Evolutionary conservation across 2,329 filamentous ascomycete genomes (phyloP).

Genomic region (Penicillium sp.): DNA sequence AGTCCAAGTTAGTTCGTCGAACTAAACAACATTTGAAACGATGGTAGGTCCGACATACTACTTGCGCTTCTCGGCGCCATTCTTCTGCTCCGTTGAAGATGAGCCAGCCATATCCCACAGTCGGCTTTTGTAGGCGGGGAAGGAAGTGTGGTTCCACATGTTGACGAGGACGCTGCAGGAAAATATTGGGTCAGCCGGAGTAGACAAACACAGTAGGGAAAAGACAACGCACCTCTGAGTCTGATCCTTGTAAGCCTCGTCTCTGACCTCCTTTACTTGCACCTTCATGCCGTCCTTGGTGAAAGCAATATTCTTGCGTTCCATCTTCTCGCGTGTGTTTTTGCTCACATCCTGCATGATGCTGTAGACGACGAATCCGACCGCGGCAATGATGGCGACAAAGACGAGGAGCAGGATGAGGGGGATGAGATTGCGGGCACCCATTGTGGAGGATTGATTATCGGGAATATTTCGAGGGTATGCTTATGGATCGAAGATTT

Average conservation of each 20-base stretch:
- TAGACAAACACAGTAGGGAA: not conserved
- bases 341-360: conserved; percentile 60
- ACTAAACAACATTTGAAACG: not conserved
- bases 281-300: conserved; percentile 62
- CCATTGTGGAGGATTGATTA: conserved; percentile 16
- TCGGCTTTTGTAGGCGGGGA: conserved; percentile 48
- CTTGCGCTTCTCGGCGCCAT: conserved; percentile 29
- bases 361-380: conserved; percentile 59
- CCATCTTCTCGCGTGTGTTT: conserved; percentile 59
- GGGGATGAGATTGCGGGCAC: conserved; percentile 49
- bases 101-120: conserved; percentile 40
- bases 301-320: conserved; percentile 62
- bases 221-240: conserved; percentile 52
- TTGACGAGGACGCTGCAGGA: conserved; percentile 46
- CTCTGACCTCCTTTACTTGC: conserved; percentile 56
- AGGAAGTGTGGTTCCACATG: conserved; percentile 50
- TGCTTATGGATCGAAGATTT: not conserved
- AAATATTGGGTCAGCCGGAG: not conserved
- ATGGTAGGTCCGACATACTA: conserved; percentile 15
- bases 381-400: conserved; percentile 50
- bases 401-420: conserved; percentile 57
- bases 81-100: conserved; percentile 11
- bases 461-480: not conserved
- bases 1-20: not conserved
- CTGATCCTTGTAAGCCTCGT: conserved; percentile 60